phyloP scores from a whole-genome alignment of 1,284 basidiomycete species.

The Takashimella tepidaria region DNA sequence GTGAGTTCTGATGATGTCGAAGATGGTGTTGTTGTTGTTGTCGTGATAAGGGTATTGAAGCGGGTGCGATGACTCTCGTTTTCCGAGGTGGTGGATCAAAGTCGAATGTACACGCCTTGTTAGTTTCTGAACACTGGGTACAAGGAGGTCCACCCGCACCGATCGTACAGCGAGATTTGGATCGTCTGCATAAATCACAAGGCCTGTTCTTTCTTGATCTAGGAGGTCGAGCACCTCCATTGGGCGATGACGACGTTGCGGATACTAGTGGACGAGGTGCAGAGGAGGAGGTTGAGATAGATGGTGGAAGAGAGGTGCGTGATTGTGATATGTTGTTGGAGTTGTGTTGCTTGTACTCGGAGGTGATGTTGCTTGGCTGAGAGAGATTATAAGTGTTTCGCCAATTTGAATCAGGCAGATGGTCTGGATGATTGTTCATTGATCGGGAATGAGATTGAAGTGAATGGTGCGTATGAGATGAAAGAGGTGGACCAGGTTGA shows the following conservation, averaged over 20 bases:
- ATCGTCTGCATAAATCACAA: slow-evolving; percentile 19
- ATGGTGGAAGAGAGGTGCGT: no score
- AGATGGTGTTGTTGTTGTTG: no score
- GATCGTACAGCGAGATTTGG: slow-evolving; percentile 21
- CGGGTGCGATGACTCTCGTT: background rate
- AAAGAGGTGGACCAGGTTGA: no score
- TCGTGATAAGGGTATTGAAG: background rate
- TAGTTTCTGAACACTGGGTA: slow-evolving; percentile 14
- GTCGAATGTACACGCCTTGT: slow-evolving; percentile 17
- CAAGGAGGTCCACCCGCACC: slow-evolving; percentile 19
- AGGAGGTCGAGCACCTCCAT: slow-evolving; percentile 7
- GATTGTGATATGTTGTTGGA: background rate
- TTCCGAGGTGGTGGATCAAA: slow-evolving; percentile 13
- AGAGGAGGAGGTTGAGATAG: background rate
- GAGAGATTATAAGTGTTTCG: background rate
- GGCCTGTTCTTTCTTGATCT: slow-evolving; percentile 21
- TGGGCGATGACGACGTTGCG: background rate
- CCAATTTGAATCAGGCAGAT: background rate
- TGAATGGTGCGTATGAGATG: background rate
- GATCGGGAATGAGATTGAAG: no score
- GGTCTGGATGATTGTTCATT: background rate
- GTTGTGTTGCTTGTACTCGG: background rate
- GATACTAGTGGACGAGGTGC: no score
- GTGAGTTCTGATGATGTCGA: no score
- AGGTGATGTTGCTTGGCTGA: no score